Evolutionary conservation across 495 filamentous ascomycete species (phyloP).

Genomic region (Baudoinia panamericana): DNA sequence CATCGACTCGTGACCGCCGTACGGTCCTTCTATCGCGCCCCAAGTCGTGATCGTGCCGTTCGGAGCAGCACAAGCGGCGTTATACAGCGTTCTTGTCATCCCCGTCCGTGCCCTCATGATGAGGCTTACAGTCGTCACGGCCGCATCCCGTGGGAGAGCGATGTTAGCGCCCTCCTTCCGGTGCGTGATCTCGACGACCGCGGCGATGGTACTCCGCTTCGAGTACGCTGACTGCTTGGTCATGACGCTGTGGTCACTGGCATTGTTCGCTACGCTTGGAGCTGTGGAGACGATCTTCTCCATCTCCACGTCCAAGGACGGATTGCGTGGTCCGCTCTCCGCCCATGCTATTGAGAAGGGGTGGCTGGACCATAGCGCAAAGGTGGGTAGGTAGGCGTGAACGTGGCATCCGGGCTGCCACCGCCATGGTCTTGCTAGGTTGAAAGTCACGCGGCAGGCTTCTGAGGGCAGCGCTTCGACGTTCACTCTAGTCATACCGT

Average conservation of each 20-base stretch:
- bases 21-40: constrained; percentile 44
- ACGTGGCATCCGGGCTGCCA: constrained; percentile 43
- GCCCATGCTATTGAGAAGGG: constrained; percentile 47
- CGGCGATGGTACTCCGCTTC: constrained; percentile 18
- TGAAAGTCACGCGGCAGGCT: constrained; percentile 39
- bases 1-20: constrained; percentile 41
- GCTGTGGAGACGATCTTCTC: constrained; percentile 12
- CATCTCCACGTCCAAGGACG: constrained; percentile 12
- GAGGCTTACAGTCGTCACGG: constrained; percentile 36
- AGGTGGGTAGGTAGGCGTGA: constrained; percentile 41
- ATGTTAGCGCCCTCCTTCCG: constrained; percentile 5
- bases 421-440: constrained; percentile 37
- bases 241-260: constrained; percentile 3
- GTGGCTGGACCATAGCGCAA: constrained; percentile 42
- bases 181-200: constrained; percentile 24
- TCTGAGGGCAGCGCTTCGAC: constrained; percentile 41
- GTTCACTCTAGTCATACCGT: constrained; percentile 33
- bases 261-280: neutral
- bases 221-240: constrained; percentile 6
- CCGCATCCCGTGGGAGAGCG: constrained; percentile 18
- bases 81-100: constrained; percentile 40
- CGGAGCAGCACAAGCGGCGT: constrained; percentile 31
- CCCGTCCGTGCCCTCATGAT: constrained; percentile 43
- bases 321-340: constrained; percentile 8
- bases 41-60: constrained; percentile 33